Conservation (phyloP, 257 asterid genomes). For the Przewalskia tangutica region DNA sequence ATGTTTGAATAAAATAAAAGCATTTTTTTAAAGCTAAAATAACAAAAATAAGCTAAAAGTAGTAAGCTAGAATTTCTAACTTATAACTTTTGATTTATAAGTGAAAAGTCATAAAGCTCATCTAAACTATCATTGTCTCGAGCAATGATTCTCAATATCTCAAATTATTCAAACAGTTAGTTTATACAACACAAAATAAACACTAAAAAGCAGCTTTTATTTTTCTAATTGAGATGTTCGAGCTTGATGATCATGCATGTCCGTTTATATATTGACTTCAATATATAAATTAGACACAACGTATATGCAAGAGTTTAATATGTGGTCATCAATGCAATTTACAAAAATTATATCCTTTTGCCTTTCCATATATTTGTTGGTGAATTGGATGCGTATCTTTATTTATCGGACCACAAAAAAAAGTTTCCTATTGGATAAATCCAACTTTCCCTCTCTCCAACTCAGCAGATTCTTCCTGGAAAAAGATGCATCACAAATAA, state of each 20-base stretch:
- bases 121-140: neutral
- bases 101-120: no score
- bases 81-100: no score
- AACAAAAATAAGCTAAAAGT: no score
- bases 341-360: conserved; percentile 27
- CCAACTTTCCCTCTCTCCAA: conserved; percentile 49
- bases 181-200: neutral
- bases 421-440: conserved; percentile 33
- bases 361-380: conserved; percentile 11
- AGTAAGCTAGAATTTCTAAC: no score
- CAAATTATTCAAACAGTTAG: neutral
- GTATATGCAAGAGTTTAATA: neutral
- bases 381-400: conserved; percentile 34
- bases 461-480: conserved; percentile 51
- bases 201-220: neutral
- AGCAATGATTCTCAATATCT: neutral
- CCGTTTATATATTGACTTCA: neutral
- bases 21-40: no score
- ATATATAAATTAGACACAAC: neutral
- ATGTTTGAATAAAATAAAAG: no score
- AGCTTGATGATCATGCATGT: neutral
- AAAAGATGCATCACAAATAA: conserved; percentile 31
- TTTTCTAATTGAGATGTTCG: neutral
- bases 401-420: conserved; percentile 12
- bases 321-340: conserved; percentile 12